Conservation (phyloP, 208 protist species). For the Trypanosoma caninum region DNA sequence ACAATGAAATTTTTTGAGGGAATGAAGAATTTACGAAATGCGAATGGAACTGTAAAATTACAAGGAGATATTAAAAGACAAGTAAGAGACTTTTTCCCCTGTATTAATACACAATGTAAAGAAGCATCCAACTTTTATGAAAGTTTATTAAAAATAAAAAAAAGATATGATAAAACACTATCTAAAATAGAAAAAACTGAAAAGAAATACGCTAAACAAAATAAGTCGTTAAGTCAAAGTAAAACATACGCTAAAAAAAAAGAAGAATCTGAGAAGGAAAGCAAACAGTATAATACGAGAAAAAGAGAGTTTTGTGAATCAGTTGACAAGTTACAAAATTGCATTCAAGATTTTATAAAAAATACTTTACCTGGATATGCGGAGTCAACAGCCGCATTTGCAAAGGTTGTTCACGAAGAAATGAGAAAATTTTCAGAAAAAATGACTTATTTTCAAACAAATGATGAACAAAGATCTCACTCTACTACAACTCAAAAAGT, state of each 20-base stretch:
- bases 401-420: conserved; percentile 43
- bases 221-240: conserved; percentile 47
- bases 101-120: conserved; percentile 36
- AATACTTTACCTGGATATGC: conserved; percentile 54
- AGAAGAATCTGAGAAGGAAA: conserved; percentile 40
- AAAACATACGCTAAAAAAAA: conserved; percentile 45
- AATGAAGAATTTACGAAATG: conserved; percentile 63
- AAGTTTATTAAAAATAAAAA: conserved; percentile 31
- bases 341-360: conserved; percentile 22
- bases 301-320: conserved; percentile 30
- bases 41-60: conserved; percentile 42
- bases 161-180: conserved; percentile 51
- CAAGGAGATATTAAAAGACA: conserved; percentile 46
- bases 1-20: conserved; percentile 39
- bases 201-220: conserved; percentile 66
- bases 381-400: conserved; percentile 37
- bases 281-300: conserved; percentile 30
- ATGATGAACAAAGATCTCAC: neutral
- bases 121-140: conserved; percentile 35
- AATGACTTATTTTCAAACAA: neutral
- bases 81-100: conserved; percentile 26
- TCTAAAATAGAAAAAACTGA: conserved; percentile 49
- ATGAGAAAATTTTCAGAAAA: conserved; percentile 34
- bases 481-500: neutral
- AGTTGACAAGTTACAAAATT: conserved; percentile 27